Evolutionary conservation across 495 filamentous ascomycete species (phyloP).

Genomic region (Achaetomiella virescens): DNA sequence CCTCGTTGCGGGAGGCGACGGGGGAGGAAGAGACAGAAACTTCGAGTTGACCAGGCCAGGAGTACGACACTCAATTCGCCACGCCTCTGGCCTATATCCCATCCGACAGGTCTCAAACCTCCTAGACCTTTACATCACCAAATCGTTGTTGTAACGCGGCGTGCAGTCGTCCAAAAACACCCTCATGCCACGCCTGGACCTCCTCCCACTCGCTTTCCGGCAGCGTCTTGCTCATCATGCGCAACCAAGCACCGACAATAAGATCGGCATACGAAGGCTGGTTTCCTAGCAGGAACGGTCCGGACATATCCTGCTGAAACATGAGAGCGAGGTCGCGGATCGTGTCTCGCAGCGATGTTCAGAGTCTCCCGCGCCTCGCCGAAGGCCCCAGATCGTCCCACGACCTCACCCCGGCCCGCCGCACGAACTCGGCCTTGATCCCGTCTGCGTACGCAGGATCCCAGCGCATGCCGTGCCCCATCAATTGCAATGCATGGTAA

Average conservation of each 20-base stretch:
- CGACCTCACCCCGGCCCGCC: constrained; percentile 36
- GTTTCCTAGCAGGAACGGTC: constrained; percentile 47
- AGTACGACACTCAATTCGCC: too few relatives aligned
- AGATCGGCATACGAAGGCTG: constrained; percentile 54
- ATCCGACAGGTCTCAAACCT: too few relatives aligned
- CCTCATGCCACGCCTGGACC: constrained; percentile 46
- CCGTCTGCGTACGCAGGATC: constrained; percentile 39
- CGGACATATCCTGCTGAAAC: constrained; percentile 27
- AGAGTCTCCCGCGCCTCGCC: constrained; percentile 40
- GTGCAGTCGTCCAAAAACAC: constrained; percentile 41
- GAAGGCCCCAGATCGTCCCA: constrained; percentile 44
- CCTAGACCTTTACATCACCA: too few relatives aligned
- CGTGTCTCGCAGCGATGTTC: constrained; percentile 31
- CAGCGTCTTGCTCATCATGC: constrained; percentile 35
- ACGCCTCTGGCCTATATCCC: too few relatives aligned
- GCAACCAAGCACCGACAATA: constrained; percentile 57
- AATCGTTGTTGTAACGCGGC: constrained; percentile 34
- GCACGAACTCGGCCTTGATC: constrained; percentile 40
- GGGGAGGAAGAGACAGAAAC: too few relatives aligned
- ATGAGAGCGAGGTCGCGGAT: constrained; percentile 40
- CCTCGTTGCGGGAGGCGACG: too few relatives aligned
- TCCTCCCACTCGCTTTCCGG: constrained; percentile 45
- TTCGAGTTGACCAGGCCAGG: too few relatives aligned
- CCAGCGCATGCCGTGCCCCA: constrained; percentile 33
- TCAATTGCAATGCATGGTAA: constrained; percentile 37